A percentile compares a stretch with the other conserved stretches of the same genome.
phyloP scores from a whole-genome alignment of 1,139 yeast species.

The Hyphopichia pseudoburtonii region DNA sequence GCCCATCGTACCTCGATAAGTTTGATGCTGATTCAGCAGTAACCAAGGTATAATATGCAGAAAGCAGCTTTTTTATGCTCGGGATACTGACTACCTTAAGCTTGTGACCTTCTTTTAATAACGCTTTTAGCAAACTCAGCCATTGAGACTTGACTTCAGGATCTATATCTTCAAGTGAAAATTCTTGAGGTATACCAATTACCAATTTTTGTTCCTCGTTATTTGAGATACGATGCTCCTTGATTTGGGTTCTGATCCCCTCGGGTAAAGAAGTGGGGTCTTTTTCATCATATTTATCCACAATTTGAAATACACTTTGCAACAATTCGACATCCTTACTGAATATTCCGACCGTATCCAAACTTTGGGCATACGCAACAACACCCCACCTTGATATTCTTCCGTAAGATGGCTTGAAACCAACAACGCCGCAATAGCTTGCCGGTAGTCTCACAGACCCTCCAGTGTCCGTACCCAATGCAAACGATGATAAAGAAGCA shows the following conservation, averaged over 20 bases:
- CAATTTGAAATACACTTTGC: conserved; percentile 48
- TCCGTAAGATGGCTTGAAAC: conserved; percentile 94
- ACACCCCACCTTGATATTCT: conserved; percentile 91
- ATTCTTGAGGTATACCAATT: conserved; percentile 75
- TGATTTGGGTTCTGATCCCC: conserved; percentile 29
- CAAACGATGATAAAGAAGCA: conserved; percentile 61
- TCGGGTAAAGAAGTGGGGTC: conserved; percentile 77
- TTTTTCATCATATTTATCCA: conserved; percentile 62
- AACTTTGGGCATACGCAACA: conserved; percentile 86
- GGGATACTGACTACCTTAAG: conserved; percentile 70
- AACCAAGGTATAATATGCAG: conserved; percentile 82
- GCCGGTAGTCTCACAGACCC: conserved; percentile 95
- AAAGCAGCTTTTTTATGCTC: conserved; percentile 63
- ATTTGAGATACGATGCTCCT: not conserved
- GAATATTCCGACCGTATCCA: conserved; percentile 91
- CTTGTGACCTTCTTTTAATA: conserved; percentile 53
- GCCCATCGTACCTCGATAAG: conserved; percentile 84
- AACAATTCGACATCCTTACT: conserved; percentile 48
- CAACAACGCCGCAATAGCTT: conserved; percentile 76
- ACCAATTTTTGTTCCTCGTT: conserved; percentile 19
- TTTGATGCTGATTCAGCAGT: conserved; percentile 96
- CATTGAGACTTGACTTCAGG: conserved; percentile 47
- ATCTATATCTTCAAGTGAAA: conserved; percentile 56
- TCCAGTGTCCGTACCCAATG: conserved; percentile 93
- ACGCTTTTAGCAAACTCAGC: conserved; percentile 38